Evolutionary conservation across 768 basidiomycete species (phyloP), one percentile per base, ranked within the genome.

Genomic region (Lentinula boryana): DNA sequence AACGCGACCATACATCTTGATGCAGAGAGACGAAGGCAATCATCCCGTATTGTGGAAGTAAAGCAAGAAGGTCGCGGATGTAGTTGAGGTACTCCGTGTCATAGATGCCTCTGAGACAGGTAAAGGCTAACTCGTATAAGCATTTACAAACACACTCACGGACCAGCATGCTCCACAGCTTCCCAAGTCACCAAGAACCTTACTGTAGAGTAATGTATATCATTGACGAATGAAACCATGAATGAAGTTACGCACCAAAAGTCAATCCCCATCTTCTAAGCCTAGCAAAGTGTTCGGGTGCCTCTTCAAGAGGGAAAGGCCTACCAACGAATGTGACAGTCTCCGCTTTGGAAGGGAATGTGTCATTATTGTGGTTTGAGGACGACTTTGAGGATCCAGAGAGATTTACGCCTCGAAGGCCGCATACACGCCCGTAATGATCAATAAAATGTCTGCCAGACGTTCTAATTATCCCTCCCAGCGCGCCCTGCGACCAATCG

Each of bases 101-200:
- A 67, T 96, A 95, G 18, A 86, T 70, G 0, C 94, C 94, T 6
- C 93, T 95, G 51, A 50, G 40, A 36, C 21, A 27, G 60, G 31
- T 6, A 13, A 50, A 27, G 16, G 46, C 21, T 13, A 48, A 2
- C 27, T 48, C 21, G 4, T 16, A 1, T 21, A 10, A 48, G 21
- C 21, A 41, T 18, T 41, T 10, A 7, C 33, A 10, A 27, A 12
- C 27, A 13, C 7, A 86, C 93, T 65, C 74, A 95, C 95, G 86
- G 91, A 66, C 93, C 96, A 62, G 82, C 85, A 69, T 98, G 97
- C 69, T 98, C 96, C 15, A 98, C 80, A 0, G 96, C 93, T 70
- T 99, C 96, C 96, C 96, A 99, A 1, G 96, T 95, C 4, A 98
- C 84, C 31, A 95, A 84, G 67, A 99, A 93, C 43, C 95, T 83